Percentiles rank a stretch among this genome's conserved stretches.
Evolutionary conservation across 139 green algal species (phyloP).

Genomic region (Chlorella ohadii): DNA sequence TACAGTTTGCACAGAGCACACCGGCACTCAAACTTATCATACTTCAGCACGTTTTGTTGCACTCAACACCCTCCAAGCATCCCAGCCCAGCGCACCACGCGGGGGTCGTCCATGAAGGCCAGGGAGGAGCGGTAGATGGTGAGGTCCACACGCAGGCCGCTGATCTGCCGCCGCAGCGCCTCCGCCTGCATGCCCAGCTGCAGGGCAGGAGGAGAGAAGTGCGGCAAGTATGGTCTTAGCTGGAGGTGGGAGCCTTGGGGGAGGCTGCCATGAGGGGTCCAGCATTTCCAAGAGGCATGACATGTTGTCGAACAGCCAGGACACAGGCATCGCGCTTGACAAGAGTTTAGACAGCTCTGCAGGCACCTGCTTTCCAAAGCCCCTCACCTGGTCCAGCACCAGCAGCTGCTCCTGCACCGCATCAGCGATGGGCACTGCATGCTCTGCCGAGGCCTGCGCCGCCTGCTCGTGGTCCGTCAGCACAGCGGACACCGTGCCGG

Average conservation of each 20-base stretch:
- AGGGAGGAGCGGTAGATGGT: conserved; percentile 33
- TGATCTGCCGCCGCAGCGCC: conserved; percentile 10
- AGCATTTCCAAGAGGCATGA: no score
- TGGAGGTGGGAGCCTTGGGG: no score
- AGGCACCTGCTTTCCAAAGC: not conserved
- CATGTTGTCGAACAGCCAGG: no score
- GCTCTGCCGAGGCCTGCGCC: not conserved
- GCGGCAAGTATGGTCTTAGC: not conserved
- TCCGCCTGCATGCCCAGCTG: conserved; percentile 25
- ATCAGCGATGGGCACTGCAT: conserved; percentile 4
- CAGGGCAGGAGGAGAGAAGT: not conserved
- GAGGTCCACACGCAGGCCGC: conserved; percentile 4
- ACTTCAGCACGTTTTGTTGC: no score
- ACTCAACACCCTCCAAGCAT: not conserved
- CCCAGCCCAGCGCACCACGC: not conserved
- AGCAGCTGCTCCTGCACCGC: conserved; percentile 17
- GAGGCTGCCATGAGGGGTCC: no score
- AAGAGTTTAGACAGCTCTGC: no score
- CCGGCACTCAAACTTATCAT: no score
- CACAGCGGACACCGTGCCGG: not conserved
- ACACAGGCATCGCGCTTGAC: no score
- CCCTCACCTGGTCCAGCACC: conserved; percentile 25
- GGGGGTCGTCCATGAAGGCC: conserved; percentile 22
- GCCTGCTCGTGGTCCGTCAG: not conserved
- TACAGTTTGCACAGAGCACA: no score